Evolutionary conservation across 495 filamentous ascomycete species (phyloP), one percentile per base, ranked within the genome.

Genomic region (Xylaria castorea): DNA sequence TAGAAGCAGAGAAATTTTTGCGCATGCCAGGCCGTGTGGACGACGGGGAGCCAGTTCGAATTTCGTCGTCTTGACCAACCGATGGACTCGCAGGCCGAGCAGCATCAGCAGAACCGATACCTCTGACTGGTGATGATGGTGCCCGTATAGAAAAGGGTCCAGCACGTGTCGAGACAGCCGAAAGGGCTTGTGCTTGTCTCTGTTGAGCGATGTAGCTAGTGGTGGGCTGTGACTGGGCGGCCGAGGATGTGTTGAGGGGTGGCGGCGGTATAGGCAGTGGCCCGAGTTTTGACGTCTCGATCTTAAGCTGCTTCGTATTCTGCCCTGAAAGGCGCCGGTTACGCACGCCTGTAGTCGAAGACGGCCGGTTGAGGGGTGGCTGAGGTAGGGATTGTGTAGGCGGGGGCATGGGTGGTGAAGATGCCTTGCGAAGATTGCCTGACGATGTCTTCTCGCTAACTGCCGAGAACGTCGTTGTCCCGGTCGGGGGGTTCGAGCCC

Each of bases 301-400:
- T 98, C 82, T 93, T 98, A 72, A 99, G 85, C 77, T 94, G 93
- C 76, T 91, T 93, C 25, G 87, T 82, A 70, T 91, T 89, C 74
- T 93, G 89, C 3, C 92, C 92, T 11, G 96, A 98, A 46, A 97
- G 84, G 70, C 95, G 90, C 66, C 96, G 88, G 64, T 88, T 92
- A 69, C 93, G 89, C 55, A 98, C 94, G 36, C 93, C 85, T 81
- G 87, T 69, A 74, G 76, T 66, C 71, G 85, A 80, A 80, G 81
- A 79, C 74, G 83, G 51, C 82, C 75, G 70, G 40, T 75, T 78
- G 27, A 76, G 70, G 12, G 82, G 83, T 14, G 85, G 63, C 44
- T 83, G 81, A 2, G 82, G 82, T 50, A 83, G 73, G 9, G 81
- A 74, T 63, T 83, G 81, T 57, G 82, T 79, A 20, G 85, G 81